Conservation (phyloP, 2,329 filamentous ascomycete genomes). For the Canariomyces notabilis region DNA sequence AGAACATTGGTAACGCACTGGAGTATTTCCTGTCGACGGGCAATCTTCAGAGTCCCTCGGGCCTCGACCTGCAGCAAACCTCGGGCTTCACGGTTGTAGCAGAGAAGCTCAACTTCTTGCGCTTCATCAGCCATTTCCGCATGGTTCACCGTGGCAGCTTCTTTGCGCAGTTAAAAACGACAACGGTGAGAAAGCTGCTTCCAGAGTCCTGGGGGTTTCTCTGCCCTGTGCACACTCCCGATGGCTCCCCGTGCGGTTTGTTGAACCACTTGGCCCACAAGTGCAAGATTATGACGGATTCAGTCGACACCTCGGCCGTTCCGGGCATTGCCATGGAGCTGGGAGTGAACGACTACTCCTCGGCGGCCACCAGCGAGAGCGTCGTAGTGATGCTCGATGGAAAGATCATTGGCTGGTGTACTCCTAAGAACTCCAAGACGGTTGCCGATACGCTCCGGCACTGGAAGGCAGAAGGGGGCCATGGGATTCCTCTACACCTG, state of each 20-base stretch:
- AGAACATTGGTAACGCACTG: constrained; percentile 79
- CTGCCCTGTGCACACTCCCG: constrained; percentile 94
- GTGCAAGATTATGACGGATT: constrained; percentile 77
- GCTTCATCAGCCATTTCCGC: constrained; percentile 97
- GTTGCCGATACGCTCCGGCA: constrained; percentile 84
- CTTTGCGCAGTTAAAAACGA: constrained; percentile 96
- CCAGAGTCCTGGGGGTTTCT: constrained; percentile 98
- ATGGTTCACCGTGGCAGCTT: constrained; percentile 99
- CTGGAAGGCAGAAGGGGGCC: constrained; percentile 89
- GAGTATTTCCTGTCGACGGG: constrained; percentile 97
- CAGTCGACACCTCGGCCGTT: constrained; percentile 68
- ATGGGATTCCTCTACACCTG: constrained; percentile 74
- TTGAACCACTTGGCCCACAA: constrained; percentile 95
- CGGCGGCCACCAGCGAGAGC: constrained; percentile 74
- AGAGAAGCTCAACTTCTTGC: constrained; percentile 97
- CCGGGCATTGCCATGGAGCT: constrained; percentile 71
- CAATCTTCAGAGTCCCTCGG: constrained; percentile 85
- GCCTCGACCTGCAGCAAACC: constrained; percentile 88
- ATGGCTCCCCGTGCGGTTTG: constrained; percentile 90
- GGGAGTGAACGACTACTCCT: constrained; percentile 70
- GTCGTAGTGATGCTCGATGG: constrained; percentile 90
- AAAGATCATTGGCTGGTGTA: constrained; percentile 83
- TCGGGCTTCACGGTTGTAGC: constrained; percentile 95
- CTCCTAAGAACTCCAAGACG: constrained; percentile 71
- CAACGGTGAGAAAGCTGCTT: constrained; percentile 88